Percentiles rank a stretch among this genome's conserved stretches.
Evolutionary conservation across 768 basidiomycete genomes (phyloP).

Genomic region (Suillus decipiens): DNA sequence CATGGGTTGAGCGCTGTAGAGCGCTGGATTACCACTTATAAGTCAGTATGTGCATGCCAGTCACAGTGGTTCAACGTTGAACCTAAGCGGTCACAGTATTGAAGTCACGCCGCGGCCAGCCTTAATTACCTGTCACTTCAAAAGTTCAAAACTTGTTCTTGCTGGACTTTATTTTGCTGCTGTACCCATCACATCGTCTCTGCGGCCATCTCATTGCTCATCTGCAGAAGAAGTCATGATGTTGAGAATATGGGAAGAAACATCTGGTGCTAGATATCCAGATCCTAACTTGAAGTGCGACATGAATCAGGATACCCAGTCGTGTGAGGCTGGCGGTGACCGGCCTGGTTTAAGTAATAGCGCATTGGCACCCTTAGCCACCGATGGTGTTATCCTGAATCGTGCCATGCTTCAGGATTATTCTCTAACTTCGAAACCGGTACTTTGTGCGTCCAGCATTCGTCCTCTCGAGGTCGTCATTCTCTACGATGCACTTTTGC

Average conservation of each 20-base stretch:
- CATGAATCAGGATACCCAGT: constrained; percentile 26
- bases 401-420: constrained; percentile 16
- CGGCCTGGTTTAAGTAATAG: constrained; percentile 25
- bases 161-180: background rate
- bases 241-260: constrained; percentile 53
- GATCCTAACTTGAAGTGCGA: constrained; percentile 9
- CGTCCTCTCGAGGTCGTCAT: constrained; percentile 54
- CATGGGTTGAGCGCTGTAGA: background rate
- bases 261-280: constrained; percentile 42
- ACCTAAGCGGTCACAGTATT: background rate
- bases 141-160: background rate
- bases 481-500: constrained; percentile 46
- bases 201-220: background rate
- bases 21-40: background rate
- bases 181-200: background rate
- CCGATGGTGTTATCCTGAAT: constrained; percentile 13
- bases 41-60: background rate
- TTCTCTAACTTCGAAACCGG: constrained; percentile 21
- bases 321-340: constrained; percentile 30
- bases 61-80: background rate
- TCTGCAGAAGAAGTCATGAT: constrained; percentile 28
- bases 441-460: constrained; percentile 37
- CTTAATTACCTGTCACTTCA: background rate
- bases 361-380: constrained; percentile 19
- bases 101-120: background rate